Base-by-base conservation (phyloP, 2,329 filamentous ascomycete species). In the Aureobasidium uvarum region DNA sequence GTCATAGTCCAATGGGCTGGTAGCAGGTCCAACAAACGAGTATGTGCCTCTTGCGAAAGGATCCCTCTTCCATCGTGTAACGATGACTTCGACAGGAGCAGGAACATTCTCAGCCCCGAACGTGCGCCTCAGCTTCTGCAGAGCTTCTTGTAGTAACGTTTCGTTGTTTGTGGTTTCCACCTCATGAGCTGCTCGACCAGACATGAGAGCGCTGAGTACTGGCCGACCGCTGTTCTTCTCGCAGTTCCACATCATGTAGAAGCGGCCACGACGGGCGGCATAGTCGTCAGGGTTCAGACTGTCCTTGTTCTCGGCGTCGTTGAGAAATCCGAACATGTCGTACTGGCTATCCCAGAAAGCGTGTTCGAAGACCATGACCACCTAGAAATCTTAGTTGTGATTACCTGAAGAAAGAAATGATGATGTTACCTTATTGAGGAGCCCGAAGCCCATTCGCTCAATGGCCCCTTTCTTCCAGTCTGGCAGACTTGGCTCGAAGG, bases 181-280 rank as follows among this genome's bases (percentile, higher is more conserved):
- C 68, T 96, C 90, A 70, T 92, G 91, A 18, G 93, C 95, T 23
- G 96, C 91, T 71, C 97, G 91, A 25, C 95, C 95, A 58, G 94
- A 94, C 94, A 99, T 97, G 33, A 99, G 83, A 10, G 92, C 95
- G 67, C 98, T 87, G 28, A 97, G 83, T 60, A 92, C 92, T 41
- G 80, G 95, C 41, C 96, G 81, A 0, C 96, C 96, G 52, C 90
- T 92, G 3, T 91, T 96, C 70, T 92, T 91, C 67, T 92, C 89
- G 64, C 92, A 92, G 72, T 99, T 98, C 85, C 96, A 98, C 85
- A 96, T 98, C 71, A 99, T 86, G 73, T 98, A 99, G 78, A 96
- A 96, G 28, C 93, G 89, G n/a, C 94, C 94, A 62, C 94, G 86
- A 67, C 87, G 88, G 3, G 84, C 81, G 5, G 87, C 82, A 72